Evolutionary conservation across 768 basidiomycete species (phyloP).

Genomic region (Boletus pseudo-olivaceus): DNA sequence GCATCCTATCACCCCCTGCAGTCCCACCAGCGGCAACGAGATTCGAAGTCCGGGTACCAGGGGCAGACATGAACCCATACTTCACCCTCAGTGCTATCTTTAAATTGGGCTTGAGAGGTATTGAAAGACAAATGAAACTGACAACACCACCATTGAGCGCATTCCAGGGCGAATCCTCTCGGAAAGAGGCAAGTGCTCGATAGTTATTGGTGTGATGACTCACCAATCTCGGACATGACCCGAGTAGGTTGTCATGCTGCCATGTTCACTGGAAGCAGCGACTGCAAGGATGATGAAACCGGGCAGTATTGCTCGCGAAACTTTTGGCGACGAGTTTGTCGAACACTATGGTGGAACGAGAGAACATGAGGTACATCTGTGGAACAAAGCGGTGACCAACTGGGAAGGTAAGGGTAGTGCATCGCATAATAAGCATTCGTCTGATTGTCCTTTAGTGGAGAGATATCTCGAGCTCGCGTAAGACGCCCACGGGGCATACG

Average conservation of each 20-base stretch:
- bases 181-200: conserved; percentile 53
- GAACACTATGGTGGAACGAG: conserved; percentile 96
- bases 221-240: background rate
- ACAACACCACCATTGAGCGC: conserved; percentile 64
- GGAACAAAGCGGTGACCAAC: conserved; percentile 87
- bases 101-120: conserved; percentile 81
- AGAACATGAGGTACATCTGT: conserved; percentile 81
- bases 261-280: conserved; percentile 75
- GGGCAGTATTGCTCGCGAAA: conserved; percentile 79
- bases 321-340: conserved; percentile 87
- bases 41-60: conserved; percentile 91
- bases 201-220: background rate
- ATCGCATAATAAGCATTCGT: background rate
- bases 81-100: conserved; percentile 87
- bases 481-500: background rate
- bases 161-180: conserved; percentile 37
- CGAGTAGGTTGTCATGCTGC: conserved; percentile 65
- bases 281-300: conserved; percentile 75
- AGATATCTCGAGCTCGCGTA: conserved; percentile 82
- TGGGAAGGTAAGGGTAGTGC: conserved; percentile 76
- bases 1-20: conserved; percentile 89
- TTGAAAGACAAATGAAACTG: conserved; percentile 69
- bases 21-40: conserved; percentile 79
- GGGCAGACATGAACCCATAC: conserved; percentile 96
- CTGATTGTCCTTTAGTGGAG: conserved; percentile 52